Conservation (phyloP, 331 rosid species). For the Prunus yedoensis region DNA sequence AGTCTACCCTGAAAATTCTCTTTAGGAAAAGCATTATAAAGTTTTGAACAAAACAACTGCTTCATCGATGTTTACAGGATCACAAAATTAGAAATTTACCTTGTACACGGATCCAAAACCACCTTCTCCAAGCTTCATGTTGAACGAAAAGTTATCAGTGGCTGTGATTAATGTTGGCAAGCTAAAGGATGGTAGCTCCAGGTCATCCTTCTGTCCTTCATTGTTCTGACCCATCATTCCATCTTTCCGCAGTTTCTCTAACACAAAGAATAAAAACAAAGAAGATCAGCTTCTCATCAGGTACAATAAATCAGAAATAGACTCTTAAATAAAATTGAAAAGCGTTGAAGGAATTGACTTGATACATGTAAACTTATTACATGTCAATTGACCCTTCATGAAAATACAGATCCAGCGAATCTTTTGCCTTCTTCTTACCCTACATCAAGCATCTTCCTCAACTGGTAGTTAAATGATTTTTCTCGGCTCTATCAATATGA, state of each 20-base stretch:
- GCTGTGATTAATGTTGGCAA: constrained; percentile 24
- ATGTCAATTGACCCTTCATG: too few relatives aligned
- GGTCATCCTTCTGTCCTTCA: constrained; percentile 19
- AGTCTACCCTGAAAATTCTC: constrained; percentile 20
- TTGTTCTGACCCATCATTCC: not conserved
- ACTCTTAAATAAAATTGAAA: not conserved
- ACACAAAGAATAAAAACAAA: not conserved
- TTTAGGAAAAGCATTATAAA: not conserved
- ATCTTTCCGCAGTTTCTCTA: not conserved
- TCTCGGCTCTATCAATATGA: not conserved
- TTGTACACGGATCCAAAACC: constrained; percentile 45
- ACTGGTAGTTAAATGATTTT: not conserved
- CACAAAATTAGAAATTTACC: constrained; percentile 17
- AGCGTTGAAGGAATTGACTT: not conserved
- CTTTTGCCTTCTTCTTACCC: too few relatives aligned
- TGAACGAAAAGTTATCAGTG: constrained; percentile 29
- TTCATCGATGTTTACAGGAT: too few relatives aligned
- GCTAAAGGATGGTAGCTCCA: constrained; percentile 32
- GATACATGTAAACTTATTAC: not conserved
- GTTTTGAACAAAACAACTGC: not conserved
- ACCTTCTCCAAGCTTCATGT: constrained; percentile 42
- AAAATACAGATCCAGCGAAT: too few relatives aligned
- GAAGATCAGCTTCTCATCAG: not conserved
- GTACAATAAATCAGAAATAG: not conserved
- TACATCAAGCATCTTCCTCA: not conserved